phyloP scores from a whole-genome alignment of 1,284 basidiomycete species.

The Bondarzewia mesenterica region DNA sequence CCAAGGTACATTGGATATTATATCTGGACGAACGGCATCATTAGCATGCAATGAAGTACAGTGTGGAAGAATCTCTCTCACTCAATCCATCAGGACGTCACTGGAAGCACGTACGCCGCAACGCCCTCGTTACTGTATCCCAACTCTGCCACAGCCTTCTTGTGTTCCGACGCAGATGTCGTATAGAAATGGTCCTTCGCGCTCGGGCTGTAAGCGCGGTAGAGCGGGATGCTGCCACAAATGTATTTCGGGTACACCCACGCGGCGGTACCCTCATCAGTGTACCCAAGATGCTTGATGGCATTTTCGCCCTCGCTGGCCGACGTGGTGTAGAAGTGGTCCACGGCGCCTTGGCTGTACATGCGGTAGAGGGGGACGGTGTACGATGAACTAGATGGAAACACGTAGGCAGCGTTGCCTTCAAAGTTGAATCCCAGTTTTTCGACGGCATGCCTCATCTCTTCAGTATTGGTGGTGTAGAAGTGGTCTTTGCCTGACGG shows the following conservation, averaged over 20 bases:
- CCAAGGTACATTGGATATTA: too few relatives aligned
- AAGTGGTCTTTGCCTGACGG: not conserved
- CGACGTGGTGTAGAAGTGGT: constrained; percentile 15
- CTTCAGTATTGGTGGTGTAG: not conserved
- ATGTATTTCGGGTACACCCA: constrained; percentile 3
- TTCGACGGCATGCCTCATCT: not conserved
- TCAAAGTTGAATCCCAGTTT: not conserved
- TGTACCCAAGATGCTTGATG: constrained; percentile 7
- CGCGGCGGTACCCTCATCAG: constrained; percentile 7
- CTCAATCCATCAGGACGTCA: too few relatives aligned
- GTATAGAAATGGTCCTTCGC: constrained; percentile 11
- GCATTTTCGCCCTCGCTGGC: constrained; percentile 7
- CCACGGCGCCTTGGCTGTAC: constrained; percentile 3
- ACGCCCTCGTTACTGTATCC: not conserved
- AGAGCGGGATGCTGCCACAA: constrained; percentile 7
- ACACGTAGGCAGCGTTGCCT: not conserved
- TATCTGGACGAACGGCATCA: too few relatives aligned
- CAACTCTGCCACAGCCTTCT: not conserved
- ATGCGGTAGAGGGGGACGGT: constrained; percentile 9
- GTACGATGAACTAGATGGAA: not conserved
- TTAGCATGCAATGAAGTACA: too few relatives aligned
- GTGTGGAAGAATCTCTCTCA: too few relatives aligned
- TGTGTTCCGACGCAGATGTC: not conserved
- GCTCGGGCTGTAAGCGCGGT: constrained; percentile 4
- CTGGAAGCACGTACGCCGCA: not conserved